Base-by-base conservation (phyloP, 2,329 filamentous ascomycete species). In the Sarocladium brachiariae region DNA sequence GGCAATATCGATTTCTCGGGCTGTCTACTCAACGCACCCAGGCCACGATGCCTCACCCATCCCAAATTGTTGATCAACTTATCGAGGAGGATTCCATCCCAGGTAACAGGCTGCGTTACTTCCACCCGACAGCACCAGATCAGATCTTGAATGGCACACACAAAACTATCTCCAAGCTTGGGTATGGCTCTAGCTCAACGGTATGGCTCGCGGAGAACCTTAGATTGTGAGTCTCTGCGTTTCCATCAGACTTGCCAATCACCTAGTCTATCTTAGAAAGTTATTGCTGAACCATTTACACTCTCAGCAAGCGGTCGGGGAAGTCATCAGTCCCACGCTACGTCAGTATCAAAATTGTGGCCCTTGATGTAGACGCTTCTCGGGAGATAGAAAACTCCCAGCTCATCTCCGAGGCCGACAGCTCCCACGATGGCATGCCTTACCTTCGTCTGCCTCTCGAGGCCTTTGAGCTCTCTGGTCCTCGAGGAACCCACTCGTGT, bases 121-220 rank as follows among this genome's bases (percentile, higher is more conserved):
- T 56, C 35, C 49, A 59, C 46, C 52, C 51, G 2, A 56, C 58
- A 1, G 31, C 43, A 2, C 37, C 55, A 2, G 57, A 61, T 13
- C 58, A 65, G 41, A 49, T 66, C 16, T 58, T 70, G n/a, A 57
- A 65, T 49, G 54, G 59, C 33, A 56, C 61, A 53, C 70, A 68
- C 57, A 62, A 66, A 53, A 58, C 64, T 0, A 56, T 64, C 16
- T 52, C 59, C 18, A 69, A 70, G 56, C 57, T 71, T 19, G 67
- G 66, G 9, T 68, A 56, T 52, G 67, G 65, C 30, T 56, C 56
- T 8, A 60, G 57, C 19, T 70, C 65, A 33, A 70, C 66, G 16
- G 65, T 69, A 31, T 71, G 67, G 65, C 58, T 70, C 27, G 65
- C 65, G n/a, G 55, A 59, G 43, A 58, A 59, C 43, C 50, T 60